phyloP scores from a whole-genome alignment of 768 basidiomycete species.

The Leucocoprinus sp. region DNA sequence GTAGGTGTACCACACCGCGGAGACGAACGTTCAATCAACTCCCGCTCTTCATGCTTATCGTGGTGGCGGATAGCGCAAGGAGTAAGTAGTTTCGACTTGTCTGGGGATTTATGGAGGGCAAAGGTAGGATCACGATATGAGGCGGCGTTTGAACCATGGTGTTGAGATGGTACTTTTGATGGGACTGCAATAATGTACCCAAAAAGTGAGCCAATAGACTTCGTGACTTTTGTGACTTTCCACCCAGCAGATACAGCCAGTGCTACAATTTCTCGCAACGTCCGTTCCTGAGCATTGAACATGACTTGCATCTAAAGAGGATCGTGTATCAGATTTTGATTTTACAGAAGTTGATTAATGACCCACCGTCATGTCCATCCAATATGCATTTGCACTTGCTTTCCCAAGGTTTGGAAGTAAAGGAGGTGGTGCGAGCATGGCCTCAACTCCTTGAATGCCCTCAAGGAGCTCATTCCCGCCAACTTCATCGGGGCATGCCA shows the following conservation, averaged over 20 bases:
- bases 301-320: conserved; percentile 28
- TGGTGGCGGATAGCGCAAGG: neutral
- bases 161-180: conserved; percentile 35
- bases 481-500: conserved; percentile 23
- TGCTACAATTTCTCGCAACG: conserved; percentile 22
- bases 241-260: conserved; percentile 26
- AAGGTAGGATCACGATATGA: conserved; percentile 18
- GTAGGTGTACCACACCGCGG: conserved; percentile 56
- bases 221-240: conserved; percentile 27
- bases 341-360: neutral
- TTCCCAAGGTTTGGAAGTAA: conserved; percentile 32
- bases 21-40: conserved; percentile 32
- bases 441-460: conserved; percentile 12
- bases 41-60: conserved; percentile 18
- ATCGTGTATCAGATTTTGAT: neutral
- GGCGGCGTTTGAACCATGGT: conserved; percentile 17
- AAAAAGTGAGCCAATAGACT: conserved; percentile 57
- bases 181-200: conserved; percentile 67
- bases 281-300: conserved; percentile 33
- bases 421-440: conserved; percentile 22
- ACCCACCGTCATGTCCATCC: conserved; percentile 28
- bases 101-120: neutral
- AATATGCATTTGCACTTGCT: conserved; percentile 27
- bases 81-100: neutral
- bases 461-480: conserved; percentile 13